These are phyloP conservation scores for Metschnikowia orientalis DNA, from an alignment of 805 yeast species.

Conservation along the genomic window DNA sequence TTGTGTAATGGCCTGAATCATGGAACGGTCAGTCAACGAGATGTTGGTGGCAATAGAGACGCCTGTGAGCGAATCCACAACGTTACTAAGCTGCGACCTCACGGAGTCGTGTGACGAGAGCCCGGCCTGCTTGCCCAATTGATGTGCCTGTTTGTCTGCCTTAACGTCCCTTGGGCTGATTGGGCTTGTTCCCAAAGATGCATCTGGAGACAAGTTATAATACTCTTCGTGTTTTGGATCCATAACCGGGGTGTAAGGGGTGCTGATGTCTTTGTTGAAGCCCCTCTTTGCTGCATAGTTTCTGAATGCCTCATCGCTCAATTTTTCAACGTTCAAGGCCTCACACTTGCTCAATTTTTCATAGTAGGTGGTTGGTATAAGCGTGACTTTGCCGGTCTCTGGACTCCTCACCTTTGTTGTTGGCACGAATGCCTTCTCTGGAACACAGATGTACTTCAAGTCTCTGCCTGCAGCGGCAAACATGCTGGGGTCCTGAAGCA, in stretches of 20 bases:
- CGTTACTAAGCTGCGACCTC: slow-evolving; percentile 25
- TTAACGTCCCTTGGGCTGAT: no score
- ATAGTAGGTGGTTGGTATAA: slow-evolving; percentile 62
- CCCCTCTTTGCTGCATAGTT: slow-evolving; percentile 50
- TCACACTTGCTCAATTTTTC: slow-evolving; percentile 49
- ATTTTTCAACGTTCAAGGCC: slow-evolving; percentile 39
- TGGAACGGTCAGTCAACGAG: slow-evolving; percentile 62
- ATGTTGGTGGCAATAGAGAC: slow-evolving; percentile 56
- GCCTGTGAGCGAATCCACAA: slow-evolving; percentile 32
- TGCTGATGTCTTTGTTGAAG: slow-evolving; percentile 26
- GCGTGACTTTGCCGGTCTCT: slow-evolving; percentile 54
- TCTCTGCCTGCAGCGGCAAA: slow-evolving; percentile 40
- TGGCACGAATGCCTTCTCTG: slow-evolving; percentile 56
- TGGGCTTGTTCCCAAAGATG: slow-evolving; percentile 9
- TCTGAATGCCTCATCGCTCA: slow-evolving; percentile 42
- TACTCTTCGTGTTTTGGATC: slow-evolving; percentile 18
- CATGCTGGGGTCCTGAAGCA: slow-evolving; percentile 17
- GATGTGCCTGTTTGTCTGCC: background rate
- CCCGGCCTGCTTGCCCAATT: slow-evolving; percentile 18
- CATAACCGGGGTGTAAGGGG: slow-evolving; percentile 19
- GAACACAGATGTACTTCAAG: slow-evolving; percentile 51
- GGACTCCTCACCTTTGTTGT: slow-evolving; percentile 56
- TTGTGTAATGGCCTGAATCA: slow-evolving; percentile 84
- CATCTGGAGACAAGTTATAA: slow-evolving; percentile 24
- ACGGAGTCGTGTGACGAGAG: slow-evolving; percentile 29